Base-by-base conservation (phyloP, 2,329 filamentous ascomycete species). In the Ophiosphaerella narmari region DNA sequence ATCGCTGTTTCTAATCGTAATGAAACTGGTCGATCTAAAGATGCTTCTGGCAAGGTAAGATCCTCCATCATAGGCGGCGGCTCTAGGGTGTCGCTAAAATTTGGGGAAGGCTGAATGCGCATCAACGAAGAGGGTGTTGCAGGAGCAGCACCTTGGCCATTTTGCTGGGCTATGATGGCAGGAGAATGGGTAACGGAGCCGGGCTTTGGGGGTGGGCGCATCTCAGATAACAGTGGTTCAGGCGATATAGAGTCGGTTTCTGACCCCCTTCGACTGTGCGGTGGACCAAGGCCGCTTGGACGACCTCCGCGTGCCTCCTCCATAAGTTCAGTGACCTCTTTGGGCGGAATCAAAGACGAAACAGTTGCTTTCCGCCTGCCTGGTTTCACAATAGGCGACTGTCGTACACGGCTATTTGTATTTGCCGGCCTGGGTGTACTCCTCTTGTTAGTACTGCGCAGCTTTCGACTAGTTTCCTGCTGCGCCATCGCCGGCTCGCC, bases 81-180 rank as follows among this genome's bases (percentile, higher is more conserved):
- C 7, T 68, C 60, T 26, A 52, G 46, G 2, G 55, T 54, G 26
- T 48, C 52, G 23, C 57, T 57, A 45, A 72, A 71, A n/a, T 60
- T 63, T 7, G 71, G 69, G 7, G 71, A 73, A 16, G 71, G 67
- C n/a, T 74, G 67, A 18, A 76, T 67, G 35, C 74, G 73, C 89
- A 97, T 96, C 50, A 96, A 75, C 6, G 91, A 96, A 7, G 92
- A 90, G 1, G 91, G 91, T 0, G 91, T 96, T 1, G 90, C 91
- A 9, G 44, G 74, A 14, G 67, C 67, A 1, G 73, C 50, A 7
- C 59, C 57, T 45, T 63, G 59, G 31, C 49, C 44, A 75, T 68
- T 66, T 29, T 60, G 60, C 31, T 73, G 68, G 23, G 85, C 80
- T 43, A 78, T 75, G 16, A 91, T 82, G 50, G 85, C 85, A 8